These are phyloP conservation scores for Paramyrothecium roridum DNA, from an alignment of 2,329 filamentous ascomycete genomes.

Conservation along the genomic window DNA sequence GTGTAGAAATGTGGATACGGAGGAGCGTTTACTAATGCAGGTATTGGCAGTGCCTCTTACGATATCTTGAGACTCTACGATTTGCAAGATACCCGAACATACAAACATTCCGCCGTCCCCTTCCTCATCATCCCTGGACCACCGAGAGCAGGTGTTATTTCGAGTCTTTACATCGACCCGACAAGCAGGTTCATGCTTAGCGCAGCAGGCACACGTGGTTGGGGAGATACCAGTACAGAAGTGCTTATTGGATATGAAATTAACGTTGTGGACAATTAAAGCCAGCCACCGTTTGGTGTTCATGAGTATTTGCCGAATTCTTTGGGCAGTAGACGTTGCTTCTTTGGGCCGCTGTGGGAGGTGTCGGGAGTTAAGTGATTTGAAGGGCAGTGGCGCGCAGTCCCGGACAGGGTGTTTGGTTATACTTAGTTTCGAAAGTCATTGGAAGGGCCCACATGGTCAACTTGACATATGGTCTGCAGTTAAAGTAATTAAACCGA, in stretches of 20 bases:
- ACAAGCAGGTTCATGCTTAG: slow-evolving; percentile 89
- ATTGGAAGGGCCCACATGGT: too few species aligned
- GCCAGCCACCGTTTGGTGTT: neutral
- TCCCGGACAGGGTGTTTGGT: too few species aligned
- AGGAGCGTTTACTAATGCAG: neutral
- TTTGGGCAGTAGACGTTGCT: neutral
- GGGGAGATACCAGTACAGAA: slow-evolving; percentile 89
- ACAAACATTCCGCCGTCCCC: slow-evolving; percentile 77
- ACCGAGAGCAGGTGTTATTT: slow-evolving; percentile 79
- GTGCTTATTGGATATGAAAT: slow-evolving; percentile 95
- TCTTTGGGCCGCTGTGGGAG: neutral
- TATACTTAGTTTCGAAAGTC: too few species aligned
- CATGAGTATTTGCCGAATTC: neutral
- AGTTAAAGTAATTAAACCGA: too few species aligned
- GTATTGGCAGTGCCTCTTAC: slow-evolving; percentile 70
- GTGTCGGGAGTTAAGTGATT: too few species aligned
- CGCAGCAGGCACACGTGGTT: slow-evolving; percentile 86
- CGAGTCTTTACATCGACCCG: slow-evolving; percentile 80
- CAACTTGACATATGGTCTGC: too few species aligned
- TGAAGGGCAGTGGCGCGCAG: too few species aligned
- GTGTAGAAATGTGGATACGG: neutral
- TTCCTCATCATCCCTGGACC: slow-evolving; percentile 96
- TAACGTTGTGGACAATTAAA: slow-evolving; percentile 17
- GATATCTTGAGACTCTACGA: slow-evolving; percentile 95
- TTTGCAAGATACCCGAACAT: slow-evolving; percentile 61